Conservation (phyloP, 345 rosid genomes). For the Acer campestre region DNA sequence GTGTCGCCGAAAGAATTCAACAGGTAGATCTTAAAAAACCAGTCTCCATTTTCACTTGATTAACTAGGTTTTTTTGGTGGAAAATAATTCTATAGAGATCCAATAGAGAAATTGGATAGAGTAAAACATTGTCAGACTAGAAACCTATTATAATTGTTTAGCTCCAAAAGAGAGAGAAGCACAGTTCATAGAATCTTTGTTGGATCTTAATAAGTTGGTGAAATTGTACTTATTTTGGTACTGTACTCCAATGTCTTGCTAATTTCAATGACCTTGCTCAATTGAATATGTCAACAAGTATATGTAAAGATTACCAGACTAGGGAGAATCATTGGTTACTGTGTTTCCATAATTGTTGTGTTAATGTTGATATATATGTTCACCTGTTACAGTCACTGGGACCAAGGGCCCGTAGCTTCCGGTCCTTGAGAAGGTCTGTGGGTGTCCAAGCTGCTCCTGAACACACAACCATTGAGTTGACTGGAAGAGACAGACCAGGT, state of each 20-base stretch:
- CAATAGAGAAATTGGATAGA: not conserved
- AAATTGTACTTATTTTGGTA: conserved; percentile 12
- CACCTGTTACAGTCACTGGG: conserved; percentile 59
- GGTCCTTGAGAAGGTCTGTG: conserved; percentile 67
- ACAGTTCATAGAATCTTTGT: not conserved
- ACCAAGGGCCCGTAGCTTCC: conserved; percentile 56
- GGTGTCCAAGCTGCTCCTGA: conserved; percentile 56
- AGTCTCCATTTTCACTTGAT: not conserved
- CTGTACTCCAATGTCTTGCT: conserved; percentile 1
- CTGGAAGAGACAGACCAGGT: conserved; percentile 80
- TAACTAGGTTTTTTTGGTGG: not conserved
- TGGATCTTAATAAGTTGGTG: not conserved
- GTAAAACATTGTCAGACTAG: not conserved
- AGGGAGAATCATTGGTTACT: conserved; percentile 10
- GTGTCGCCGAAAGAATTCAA: conserved; percentile 67
- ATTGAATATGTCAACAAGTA: conserved; percentile 6
- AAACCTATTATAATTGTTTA: not conserved
- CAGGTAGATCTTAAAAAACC: conserved; percentile 55
- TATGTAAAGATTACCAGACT: conserved; percentile 17
- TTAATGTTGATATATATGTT: conserved; percentile 11
- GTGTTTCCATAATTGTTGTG: conserved; percentile 16
- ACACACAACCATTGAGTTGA: conserved; percentile 71
- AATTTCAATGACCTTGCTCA: conserved; percentile 1
- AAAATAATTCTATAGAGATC: not conserved
- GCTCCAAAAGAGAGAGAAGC: not conserved